These are phyloP conservation scores for Knoxdaviesia capensis DNA, from an alignment of 2,329 filamentous ascomycete species.

Conservation along the genomic window DNA sequence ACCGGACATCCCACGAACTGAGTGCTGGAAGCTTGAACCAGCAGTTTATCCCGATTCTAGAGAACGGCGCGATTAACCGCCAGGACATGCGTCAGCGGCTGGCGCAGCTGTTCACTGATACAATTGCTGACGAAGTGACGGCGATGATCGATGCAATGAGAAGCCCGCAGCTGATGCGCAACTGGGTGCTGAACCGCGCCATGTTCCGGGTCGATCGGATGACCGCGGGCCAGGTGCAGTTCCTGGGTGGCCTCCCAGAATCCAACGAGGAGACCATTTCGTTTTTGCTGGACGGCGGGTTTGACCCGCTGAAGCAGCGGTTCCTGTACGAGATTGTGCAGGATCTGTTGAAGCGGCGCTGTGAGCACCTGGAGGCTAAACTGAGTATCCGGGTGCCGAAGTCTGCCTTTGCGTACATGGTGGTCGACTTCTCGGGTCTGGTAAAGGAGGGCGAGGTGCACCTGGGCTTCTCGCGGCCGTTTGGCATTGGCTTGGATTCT, in stretches of 20 bases:
- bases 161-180: conserved; percentile 25
- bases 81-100: conserved; percentile 25
- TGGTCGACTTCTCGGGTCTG: conserved; percentile 42
- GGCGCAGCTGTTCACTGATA: conserved; percentile 23
- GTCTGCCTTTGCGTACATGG: conserved; percentile 44
- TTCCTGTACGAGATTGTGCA: conserved; percentile 28
- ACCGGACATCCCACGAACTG: conserved; percentile 23
- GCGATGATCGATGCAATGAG: conserved; percentile 29
- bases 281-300: conserved; percentile 38
- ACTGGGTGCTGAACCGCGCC: conserved; percentile 29
- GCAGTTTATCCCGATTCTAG: conserved; percentile 48
- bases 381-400: conserved; percentile 39
- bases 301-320: conserved; percentile 25
- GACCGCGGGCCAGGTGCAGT: conserved; percentile 18
- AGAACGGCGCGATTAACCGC: conserved; percentile 31
- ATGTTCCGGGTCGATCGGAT: conserved; percentile 16
- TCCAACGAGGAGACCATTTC: conserved; percentile 28
- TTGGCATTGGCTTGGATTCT: conserved; percentile 30
- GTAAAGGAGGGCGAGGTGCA: conserved; percentile 48
- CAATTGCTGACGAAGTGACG: conserved; percentile 30
- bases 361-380: conserved; percentile 30
- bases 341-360: conserved; percentile 27
- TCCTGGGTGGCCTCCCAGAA: conserved; percentile 28
- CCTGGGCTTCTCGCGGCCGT: conserved; percentile 46
- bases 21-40: conserved; percentile 38